Percentiles rank a stretch among this genome's conserved stretches.
phyloP scores from a whole-genome alignment of 2,329 filamentous ascomycete genomes.

The Botrytis fabae region DNA sequence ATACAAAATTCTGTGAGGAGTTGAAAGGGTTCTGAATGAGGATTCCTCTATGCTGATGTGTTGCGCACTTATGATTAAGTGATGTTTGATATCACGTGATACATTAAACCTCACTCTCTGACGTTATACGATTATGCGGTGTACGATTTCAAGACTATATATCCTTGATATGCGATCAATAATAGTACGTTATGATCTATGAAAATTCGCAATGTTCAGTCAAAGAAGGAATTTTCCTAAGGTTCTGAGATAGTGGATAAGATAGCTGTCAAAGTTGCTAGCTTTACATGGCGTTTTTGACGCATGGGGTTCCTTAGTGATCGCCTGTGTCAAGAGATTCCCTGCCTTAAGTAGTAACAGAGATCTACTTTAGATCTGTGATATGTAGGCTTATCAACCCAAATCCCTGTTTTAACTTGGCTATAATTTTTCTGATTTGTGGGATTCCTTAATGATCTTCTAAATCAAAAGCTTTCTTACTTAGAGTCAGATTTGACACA shows the following conservation, averaged over 20 bases:
- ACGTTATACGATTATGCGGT: no score
- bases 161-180: no score
- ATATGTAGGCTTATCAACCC: background rate
- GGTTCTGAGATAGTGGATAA: background rate
- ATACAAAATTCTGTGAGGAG: no score
- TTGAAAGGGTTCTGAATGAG: background rate
- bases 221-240: background rate
- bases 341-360: background rate
- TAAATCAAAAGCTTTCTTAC: background rate
- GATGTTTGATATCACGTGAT: no score
- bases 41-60: background rate
- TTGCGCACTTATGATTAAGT: background rate
- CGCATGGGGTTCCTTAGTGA: background rate
- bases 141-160: no score
- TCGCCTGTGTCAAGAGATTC: background rate
- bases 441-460: background rate
- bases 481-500: background rate
- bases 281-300: background rate
- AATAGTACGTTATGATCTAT: background rate
- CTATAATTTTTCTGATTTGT: background rate
- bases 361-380: background rate
- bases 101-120: no score
- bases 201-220: rapidly evolving
- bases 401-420: background rate
- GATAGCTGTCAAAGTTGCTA: background rate